A percentile compares a stretch with the other conserved stretches of the same genome.
Evolutionary conservation across 2,329 filamentous ascomycete genomes (phyloP).

Genomic region (Aspergillus cejpii): DNA sequence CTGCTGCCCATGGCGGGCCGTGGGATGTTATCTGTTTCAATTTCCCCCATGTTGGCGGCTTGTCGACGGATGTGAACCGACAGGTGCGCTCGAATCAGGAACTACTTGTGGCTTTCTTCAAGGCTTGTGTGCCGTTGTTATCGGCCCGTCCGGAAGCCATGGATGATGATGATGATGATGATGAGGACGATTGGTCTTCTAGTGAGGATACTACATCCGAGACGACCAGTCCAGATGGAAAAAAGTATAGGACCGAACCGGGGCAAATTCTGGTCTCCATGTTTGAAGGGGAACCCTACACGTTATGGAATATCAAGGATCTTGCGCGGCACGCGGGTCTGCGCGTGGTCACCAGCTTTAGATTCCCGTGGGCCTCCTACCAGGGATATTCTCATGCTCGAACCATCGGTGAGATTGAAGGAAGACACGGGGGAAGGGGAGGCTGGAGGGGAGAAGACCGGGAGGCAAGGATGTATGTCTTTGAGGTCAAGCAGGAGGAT

Average conservation of each 20-base stretch:
- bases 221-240: conserved; percentile 4
- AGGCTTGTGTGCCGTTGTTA: conserved; percentile 38
- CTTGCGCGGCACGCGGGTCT: conserved; percentile 64
- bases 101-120: conserved; percentile 46
- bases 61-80: conserved; percentile 85
- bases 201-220: conserved; percentile 5
- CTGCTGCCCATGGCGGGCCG: conserved; percentile 26
- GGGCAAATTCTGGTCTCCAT: conserved; percentile 69
- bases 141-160: conserved; percentile 23
- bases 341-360: conserved; percentile 43
- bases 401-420: conserved; percentile 42
- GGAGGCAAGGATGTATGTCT: conserved; percentile 43
- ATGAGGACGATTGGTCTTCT: conserved; percentile 5
- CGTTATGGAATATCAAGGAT: conserved; percentile 89
- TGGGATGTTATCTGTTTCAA: conserved; percentile 88
- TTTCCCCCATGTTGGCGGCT: conserved; percentile 92
- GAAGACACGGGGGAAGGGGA: conserved; percentile 34
- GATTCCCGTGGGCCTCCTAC: conserved; percentile 44
- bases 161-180: conserved; percentile 17
- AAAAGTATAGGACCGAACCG: conserved; percentile 23
- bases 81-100: conserved; percentile 87
- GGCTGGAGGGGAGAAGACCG: conserved; percentile 46
- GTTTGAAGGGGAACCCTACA: conserved; percentile 92
- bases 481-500: conserved; percentile 38
- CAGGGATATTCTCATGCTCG: conserved; percentile 44